Conservation (phyloP, 352 stramenopile genomes). For the Phytophthora palmivora region DNA sequence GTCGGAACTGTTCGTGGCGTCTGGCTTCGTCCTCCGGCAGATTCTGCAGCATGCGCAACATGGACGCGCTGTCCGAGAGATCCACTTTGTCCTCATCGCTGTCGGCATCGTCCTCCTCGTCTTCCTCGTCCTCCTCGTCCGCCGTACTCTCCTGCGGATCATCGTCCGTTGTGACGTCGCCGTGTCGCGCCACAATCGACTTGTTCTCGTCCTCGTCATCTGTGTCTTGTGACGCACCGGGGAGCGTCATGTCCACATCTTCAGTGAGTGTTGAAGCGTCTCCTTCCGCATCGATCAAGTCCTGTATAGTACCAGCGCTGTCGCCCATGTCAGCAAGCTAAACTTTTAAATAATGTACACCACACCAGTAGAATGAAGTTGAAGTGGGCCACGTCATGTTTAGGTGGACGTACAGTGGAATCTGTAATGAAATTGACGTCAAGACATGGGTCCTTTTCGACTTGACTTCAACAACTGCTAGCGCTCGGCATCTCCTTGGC, state of each 20-base stretch:
- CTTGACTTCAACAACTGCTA: too few relatives aligned
- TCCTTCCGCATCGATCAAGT: not conserved
- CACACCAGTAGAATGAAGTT: too few relatives aligned
- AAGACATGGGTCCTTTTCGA: too few relatives aligned
- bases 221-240: slow-evolving; percentile 52
- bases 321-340: too few relatives aligned
- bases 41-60: slow-evolving; percentile 78
- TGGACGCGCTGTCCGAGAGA: slow-evolving; percentile 65
- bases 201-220: slow-evolving; percentile 51
- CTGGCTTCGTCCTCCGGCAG: slow-evolving; percentile 68
- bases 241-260: slow-evolving; percentile 39
- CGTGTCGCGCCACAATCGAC: slow-evolving; percentile 14
- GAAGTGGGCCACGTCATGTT: too few relatives aligned
- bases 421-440: too few relatives aligned
- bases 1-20: slow-evolving; percentile 84
- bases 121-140: too few relatives aligned
- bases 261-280: slow-evolving; percentile 1
- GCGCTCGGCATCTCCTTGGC: slow-evolving; percentile 7
- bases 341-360: too few relatives aligned
- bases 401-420: too few relatives aligned
- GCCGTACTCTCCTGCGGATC: slow-evolving; percentile 58
- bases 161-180: slow-evolving; percentile 65
- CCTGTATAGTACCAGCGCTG: not conserved
- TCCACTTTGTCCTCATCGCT: slow-evolving; percentile 56
- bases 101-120: slow-evolving; percentile 59